These are phyloP conservation scores for Alternaria atra DNA, from an alignment of 2,329 filamentous ascomycete genomes.

Conservation along the genomic window DNA sequence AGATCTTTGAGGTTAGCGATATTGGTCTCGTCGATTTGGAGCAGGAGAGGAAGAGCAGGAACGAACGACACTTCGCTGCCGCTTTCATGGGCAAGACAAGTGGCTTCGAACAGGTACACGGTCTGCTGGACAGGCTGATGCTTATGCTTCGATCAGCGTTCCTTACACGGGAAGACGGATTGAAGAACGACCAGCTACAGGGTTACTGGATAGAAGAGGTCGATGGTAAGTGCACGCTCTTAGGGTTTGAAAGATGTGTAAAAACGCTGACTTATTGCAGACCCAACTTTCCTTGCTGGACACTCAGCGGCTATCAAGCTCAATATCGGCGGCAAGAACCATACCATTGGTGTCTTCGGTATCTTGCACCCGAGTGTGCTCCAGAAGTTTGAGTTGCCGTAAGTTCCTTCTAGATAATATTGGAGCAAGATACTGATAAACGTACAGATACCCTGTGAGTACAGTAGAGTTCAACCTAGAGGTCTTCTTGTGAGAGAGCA, in stretches of 20 bases:
- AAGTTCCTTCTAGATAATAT: conserved; percentile 39
- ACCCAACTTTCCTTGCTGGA: conserved; percentile 89
- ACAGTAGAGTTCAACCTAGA: conserved; percentile 95
- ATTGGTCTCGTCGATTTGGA: conserved; percentile 88
- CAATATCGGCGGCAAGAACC: conserved; percentile 75
- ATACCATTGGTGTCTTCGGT: conserved; percentile 87
- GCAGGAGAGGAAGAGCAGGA: conserved; percentile 83
- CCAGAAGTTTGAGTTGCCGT: conserved; percentile 91
- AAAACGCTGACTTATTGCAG: conserved; percentile 47
- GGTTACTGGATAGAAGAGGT: conserved; percentile 96
- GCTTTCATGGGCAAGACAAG: conserved; percentile 94
- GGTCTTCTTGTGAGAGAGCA: conserved; percentile 74
- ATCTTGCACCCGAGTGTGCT: conserved; percentile 93
- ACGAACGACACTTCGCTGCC: conserved; percentile 95
- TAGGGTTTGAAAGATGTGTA: neutral
- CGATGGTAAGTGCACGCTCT: conserved; percentile 64
- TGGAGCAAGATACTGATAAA: conserved; percentile 27
- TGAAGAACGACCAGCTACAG: conserved; percentile 65
- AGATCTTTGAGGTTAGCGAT: conserved; percentile 90
- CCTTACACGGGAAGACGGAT: conserved; percentile 74
- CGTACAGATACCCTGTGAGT: conserved; percentile 81
- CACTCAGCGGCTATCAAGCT: conserved; percentile 87
- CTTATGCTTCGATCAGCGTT: conserved; percentile 89
- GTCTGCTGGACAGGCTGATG: conserved; percentile 89
- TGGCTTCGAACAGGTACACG: conserved; percentile 96